A percentile compares a stretch with the other conserved stretches of the same genome.
phyloP scores from a whole-genome alignment of 768 basidiomycete species.

The Calocera viscosa region DNA sequence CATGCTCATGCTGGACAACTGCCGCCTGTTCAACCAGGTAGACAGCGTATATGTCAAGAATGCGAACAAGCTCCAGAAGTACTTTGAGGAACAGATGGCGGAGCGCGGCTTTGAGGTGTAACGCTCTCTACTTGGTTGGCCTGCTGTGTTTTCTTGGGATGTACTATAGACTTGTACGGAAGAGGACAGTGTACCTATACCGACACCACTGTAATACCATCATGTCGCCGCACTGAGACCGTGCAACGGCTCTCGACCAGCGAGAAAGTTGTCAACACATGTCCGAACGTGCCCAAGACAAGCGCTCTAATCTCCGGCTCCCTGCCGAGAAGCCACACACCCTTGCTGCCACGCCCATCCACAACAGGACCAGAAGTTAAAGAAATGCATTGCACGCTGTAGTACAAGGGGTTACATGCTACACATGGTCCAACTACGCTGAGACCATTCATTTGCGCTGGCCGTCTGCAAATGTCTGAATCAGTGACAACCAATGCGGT shows the following conservation, averaged over 20 bases:
- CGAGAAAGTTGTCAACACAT: too few relatives aligned
- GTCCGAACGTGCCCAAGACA: too few relatives aligned
- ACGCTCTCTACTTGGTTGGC: background rate
- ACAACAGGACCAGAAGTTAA: too few relatives aligned
- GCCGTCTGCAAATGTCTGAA: conserved; percentile 5
- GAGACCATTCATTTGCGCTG: background rate
- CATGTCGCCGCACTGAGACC: too few relatives aligned
- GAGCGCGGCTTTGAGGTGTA: conserved; percentile 17
- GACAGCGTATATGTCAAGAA: conserved; percentile 67
- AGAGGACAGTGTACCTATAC: too few relatives aligned
- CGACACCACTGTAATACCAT: too few relatives aligned
- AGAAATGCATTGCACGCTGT: too few relatives aligned
- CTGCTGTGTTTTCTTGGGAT: background rate
- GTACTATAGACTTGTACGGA: background rate
- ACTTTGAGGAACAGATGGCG: conserved; percentile 35
- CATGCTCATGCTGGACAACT: conserved; percentile 79
- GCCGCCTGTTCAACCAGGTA: conserved; percentile 75
- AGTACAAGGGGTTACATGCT: too few relatives aligned
- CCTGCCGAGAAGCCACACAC: too few relatives aligned
- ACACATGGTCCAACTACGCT: background rate
- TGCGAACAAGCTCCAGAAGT: conserved; percentile 72
- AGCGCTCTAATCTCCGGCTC: too few relatives aligned
- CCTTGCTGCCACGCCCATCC: too few relatives aligned
- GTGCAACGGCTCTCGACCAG: too few relatives aligned
- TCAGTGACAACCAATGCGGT: background rate